Percentiles rank a stretch among this genome's conserved stretches.
Evolutionary conservation across 2,329 filamentous ascomycete species (phyloP).

Genomic region (Colletotrichum trifolii): DNA sequence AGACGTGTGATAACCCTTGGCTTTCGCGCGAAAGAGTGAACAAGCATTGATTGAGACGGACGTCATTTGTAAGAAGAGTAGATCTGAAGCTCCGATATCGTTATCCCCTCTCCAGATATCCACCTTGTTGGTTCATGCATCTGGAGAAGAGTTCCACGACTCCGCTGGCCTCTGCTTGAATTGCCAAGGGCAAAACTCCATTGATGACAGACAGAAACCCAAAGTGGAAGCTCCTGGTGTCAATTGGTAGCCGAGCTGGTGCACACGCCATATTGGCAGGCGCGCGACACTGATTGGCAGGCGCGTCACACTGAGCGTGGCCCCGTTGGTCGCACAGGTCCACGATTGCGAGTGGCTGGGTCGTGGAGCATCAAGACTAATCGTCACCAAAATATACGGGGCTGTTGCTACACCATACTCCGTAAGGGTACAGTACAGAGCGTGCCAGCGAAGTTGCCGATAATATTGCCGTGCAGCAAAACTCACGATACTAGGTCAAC

Average conservation of each 20-base stretch:
- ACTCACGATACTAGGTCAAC: background rate
- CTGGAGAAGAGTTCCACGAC: slow-evolving; percentile 27
- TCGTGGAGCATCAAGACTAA: too few relatives aligned
- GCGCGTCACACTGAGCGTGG: too few relatives aligned
- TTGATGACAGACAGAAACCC: slow-evolving; percentile 23
- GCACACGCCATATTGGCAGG: too few relatives aligned
- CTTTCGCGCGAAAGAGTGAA: slow-evolving; percentile 2
- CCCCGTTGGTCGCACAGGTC: too few relatives aligned
- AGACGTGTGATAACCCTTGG: slow-evolving; percentile 14
- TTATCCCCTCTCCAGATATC: slow-evolving; percentile 18
- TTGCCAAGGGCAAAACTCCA: slow-evolving; percentile 22
- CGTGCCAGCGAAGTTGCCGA: too few relatives aligned
- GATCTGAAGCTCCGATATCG: slow-evolving; percentile 29
- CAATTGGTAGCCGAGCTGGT: slow-evolving; percentile 5
- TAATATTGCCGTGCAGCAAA: background rate
- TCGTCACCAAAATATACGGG: too few relatives aligned
- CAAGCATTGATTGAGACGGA: slow-evolving; percentile 9
- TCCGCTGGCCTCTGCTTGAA: slow-evolving; percentile 9
- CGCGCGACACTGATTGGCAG: too few relatives aligned
- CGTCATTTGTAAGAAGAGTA: background rate
- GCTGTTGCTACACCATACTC: too few relatives aligned
- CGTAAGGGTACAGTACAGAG: too few relatives aligned
- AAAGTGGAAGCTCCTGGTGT: slow-evolving; percentile 21
- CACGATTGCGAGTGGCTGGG: too few relatives aligned
- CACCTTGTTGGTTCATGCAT: slow-evolving; percentile 6